These are phyloP conservation scores for Bacidia rubella DNA, from an alignment of 495 filamentous ascomycete species.

Conservation along the genomic window DNA sequence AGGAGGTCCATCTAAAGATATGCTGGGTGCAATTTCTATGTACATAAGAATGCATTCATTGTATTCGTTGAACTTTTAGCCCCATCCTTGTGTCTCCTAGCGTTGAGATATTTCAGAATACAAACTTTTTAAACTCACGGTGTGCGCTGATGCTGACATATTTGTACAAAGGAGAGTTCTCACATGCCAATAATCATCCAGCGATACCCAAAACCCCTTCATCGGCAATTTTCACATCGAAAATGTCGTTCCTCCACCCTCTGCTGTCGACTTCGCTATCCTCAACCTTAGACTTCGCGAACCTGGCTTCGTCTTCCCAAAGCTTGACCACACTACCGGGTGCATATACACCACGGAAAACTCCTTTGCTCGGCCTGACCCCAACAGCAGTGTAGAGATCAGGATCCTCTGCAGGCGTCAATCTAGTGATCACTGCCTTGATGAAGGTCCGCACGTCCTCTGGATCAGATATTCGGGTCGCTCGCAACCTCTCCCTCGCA, in stretches of 20 bases:
- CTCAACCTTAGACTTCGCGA: slow-evolving; percentile 48
- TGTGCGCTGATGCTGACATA: too few species aligned
- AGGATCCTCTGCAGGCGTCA: slow-evolving; percentile 54
- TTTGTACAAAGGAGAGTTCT: not conserved
- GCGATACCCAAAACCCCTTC: not conserved
- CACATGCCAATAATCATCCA: not conserved
- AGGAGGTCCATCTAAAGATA: not conserved
- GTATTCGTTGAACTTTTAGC: not conserved
- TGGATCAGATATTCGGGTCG: slow-evolving; percentile 70
- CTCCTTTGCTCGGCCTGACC: slow-evolving; percentile 46
- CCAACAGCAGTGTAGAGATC: slow-evolving; percentile 62
- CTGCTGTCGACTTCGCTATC: slow-evolving; percentile 37
- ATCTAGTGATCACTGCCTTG: slow-evolving; percentile 60
- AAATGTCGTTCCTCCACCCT: slow-evolving; percentile 77
- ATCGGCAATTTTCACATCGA: slow-evolving; percentile 41
- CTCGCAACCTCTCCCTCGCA: slow-evolving; percentile 72
- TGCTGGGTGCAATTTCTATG: not conserved
- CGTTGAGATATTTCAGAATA: too few species aligned
- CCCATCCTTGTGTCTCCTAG: not conserved
- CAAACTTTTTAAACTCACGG: too few species aligned
- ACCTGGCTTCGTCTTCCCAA: slow-evolving; percentile 66
- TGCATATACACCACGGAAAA: slow-evolving; percentile 75
- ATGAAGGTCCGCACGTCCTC: slow-evolving; percentile 68
- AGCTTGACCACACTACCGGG: slow-evolving; percentile 77
- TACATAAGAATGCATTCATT: not conserved